Evolutionary conservation across 208 protist genomes (phyloP).

Genomic region (Naegleria gruberi): DNA sequence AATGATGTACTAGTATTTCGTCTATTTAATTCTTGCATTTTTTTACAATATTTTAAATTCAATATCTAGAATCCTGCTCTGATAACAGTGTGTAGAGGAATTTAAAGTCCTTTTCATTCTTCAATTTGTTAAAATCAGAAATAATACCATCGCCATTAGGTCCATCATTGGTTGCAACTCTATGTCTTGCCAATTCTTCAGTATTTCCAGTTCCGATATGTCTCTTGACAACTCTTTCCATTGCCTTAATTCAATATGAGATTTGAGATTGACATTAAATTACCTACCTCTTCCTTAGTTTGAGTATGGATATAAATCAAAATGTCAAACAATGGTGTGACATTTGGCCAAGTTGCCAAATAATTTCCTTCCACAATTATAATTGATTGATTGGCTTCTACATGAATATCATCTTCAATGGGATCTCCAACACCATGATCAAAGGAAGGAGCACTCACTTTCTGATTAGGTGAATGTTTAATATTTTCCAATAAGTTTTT

Average conservation of each 20-base stretch:
- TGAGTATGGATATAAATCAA: background rate
- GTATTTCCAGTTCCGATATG: background rate
- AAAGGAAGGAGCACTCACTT: conserved; percentile 5
- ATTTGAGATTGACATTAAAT: no score
- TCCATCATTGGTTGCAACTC: background rate
- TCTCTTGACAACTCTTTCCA: background rate
- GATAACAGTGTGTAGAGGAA: background rate
- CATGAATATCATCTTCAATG: conserved; percentile 15
- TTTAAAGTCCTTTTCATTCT: background rate
- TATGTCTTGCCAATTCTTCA: background rate
- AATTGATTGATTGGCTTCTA: background rate
- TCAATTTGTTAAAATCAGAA: background rate
- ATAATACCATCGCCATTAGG: background rate
- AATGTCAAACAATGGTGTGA: background rate
- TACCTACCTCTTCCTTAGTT: background rate
- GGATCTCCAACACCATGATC: conserved; percentile 5
- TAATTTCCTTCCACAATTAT: conserved; percentile 18
- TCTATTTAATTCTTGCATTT: no score
- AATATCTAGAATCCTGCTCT: no score
- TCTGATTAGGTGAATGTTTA: background rate
- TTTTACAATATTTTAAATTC: no score
- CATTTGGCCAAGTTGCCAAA: background rate
- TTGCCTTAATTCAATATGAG: no score
- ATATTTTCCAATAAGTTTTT: background rate
- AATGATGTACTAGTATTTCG: background rate